Conservation (phyloP, 768 basidiomycete genomes). For the Termitomyces titanicus region DNA sequence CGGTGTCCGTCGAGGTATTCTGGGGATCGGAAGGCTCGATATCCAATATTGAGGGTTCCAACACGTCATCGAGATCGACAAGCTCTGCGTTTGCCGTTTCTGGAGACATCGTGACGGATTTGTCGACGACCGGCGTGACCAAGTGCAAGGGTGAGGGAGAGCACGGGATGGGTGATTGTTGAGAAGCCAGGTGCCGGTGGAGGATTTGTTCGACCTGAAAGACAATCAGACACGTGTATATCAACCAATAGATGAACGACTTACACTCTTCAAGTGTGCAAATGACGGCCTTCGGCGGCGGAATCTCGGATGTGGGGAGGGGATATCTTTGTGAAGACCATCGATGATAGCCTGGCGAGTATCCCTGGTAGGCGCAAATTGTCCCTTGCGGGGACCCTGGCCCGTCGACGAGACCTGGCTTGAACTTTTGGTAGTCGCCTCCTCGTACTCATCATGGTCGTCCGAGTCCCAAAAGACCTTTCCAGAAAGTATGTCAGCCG, state of each 20-base stretch:
- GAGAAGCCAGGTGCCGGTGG: constrained; percentile 28
- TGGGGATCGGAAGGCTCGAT: constrained; percentile 40
- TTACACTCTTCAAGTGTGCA: constrained; percentile 33
- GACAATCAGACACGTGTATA: constrained; percentile 10
- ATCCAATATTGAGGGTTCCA: constrained; percentile 70
- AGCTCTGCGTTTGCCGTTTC: constrained; percentile 44
- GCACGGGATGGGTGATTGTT: constrained; percentile 19
- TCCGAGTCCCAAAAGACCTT: constrained; percentile 51
- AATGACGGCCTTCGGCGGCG: constrained; percentile 24
- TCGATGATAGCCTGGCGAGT: constrained; percentile 43
- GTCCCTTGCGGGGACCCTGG: constrained; percentile 32
- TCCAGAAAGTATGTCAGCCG: constrained; percentile 68
- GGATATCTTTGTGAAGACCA: constrained; percentile 38
- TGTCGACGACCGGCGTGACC: constrained; percentile 7
- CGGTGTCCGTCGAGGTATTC: constrained; percentile 25
- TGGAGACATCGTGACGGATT: constrained; percentile 22
- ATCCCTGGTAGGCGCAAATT: constrained; percentile 34
- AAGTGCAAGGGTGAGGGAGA: constrained; percentile 19
- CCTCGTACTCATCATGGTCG: constrained; percentile 35
- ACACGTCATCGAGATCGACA: constrained; percentile 70
- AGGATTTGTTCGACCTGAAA: constrained; percentile 35
- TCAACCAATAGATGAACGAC: constrained; percentile 15
- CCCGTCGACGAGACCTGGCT: constrained; percentile 22
- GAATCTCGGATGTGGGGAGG: constrained; percentile 49
- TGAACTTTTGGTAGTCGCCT: constrained; percentile 16